These are phyloP conservation scores for Peronospora destructor DNA, from an alignment of 352 stramenopile species.

Conservation along the genomic window DNA sequence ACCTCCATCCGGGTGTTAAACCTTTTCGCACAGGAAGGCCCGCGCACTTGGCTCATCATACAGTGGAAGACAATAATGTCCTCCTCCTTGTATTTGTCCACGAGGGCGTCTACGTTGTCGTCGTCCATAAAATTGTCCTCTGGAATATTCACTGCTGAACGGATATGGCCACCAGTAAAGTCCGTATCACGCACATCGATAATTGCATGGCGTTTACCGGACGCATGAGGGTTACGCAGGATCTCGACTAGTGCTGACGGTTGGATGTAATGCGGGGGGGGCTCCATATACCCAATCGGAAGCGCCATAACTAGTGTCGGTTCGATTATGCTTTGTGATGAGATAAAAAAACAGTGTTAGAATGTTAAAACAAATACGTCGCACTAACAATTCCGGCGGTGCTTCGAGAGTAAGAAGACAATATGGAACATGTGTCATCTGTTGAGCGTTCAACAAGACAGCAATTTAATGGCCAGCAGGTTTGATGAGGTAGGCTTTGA, in stretches of 20 bases:
- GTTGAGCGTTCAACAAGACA: constrained; percentile 7
- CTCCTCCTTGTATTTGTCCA: constrained; percentile 56
- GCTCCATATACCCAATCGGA: constrained; percentile 30
- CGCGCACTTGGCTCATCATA: constrained; percentile 84
- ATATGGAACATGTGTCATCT: neutral
- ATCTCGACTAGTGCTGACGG: constrained; percentile 47
- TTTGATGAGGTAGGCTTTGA: constrained; percentile 38
- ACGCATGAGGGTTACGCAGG: constrained; percentile 31
- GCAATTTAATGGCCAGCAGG: constrained; percentile 22
- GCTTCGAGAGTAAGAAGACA: no score
- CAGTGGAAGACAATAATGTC: constrained; percentile 79
- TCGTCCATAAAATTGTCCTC: constrained; percentile 79
- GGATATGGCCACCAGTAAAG: constrained; percentile 69
- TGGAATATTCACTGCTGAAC: constrained; percentile 66
- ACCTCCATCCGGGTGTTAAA: constrained; percentile 59
- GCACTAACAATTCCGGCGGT: no score
- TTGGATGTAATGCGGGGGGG: constrained; percentile 40
- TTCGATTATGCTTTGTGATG: no score
- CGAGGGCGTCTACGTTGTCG: constrained; percentile 69
- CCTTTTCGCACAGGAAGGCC: constrained; percentile 67
- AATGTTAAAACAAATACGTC: neutral
- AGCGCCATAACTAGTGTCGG: neutral
- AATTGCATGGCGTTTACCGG: constrained; percentile 37
- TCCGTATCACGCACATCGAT: constrained; percentile 77
- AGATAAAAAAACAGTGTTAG: no score